Conservation (phyloP, 306 rosid genomes). For the Dryas octopetala region DNA sequence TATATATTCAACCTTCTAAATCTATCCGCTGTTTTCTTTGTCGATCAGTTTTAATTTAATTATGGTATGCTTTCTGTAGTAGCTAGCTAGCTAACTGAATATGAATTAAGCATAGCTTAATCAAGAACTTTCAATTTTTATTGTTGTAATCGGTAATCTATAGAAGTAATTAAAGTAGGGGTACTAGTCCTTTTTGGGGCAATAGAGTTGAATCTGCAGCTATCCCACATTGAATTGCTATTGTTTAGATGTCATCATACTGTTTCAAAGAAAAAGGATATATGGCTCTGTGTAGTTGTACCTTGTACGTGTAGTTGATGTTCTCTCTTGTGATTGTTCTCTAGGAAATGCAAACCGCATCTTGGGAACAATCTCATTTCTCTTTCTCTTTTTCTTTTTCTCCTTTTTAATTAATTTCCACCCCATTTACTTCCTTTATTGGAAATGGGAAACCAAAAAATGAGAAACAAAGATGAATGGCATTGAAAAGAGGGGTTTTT, state of each 20-base stretch:
- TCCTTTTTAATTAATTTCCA: background rate
- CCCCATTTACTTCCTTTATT: background rate
- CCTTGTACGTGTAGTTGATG: background rate
- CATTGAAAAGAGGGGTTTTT: background rate
- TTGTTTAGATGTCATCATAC: constrained; percentile 9
- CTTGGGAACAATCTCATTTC: constrained; percentile 19
- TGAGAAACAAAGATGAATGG: background rate
- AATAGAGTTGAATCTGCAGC: constrained; percentile 11
- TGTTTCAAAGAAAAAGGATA: background rate
- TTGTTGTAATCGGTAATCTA: background rate
- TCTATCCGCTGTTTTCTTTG: no score
- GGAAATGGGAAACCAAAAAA: constrained; percentile 8
- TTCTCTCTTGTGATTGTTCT: constrained; percentile 31
- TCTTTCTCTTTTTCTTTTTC: background rate
- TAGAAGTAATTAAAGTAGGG: background rate
- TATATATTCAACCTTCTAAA: no score
- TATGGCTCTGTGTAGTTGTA: background rate
- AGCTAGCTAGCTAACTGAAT: no score
- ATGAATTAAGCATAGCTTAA: background rate
- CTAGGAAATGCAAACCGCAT: constrained; percentile 26
- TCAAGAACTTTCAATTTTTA: background rate
- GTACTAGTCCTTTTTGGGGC: background rate
- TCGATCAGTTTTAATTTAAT: no score
- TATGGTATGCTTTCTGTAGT: no score
- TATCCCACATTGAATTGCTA: background rate